These are phyloP conservation scores for Daedaleopsis sinensis DNA, from an alignment of 768 basidiomycete genomes.

Conservation along the genomic window DNA sequence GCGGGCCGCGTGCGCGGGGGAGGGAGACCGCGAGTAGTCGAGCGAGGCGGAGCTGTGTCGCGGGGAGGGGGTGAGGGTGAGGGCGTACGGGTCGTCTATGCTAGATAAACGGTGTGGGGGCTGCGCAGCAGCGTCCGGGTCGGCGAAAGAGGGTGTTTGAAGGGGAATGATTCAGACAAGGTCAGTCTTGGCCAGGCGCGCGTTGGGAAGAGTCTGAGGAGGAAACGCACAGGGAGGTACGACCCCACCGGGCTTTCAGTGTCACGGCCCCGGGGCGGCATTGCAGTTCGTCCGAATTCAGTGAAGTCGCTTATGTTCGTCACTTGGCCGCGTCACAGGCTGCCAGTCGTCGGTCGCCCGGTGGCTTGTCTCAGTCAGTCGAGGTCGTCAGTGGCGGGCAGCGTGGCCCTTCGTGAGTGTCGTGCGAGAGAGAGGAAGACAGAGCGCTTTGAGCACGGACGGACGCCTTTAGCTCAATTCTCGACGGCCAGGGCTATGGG, in stretches of 20 bases:
- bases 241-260: neutral
- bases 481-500: neutral
- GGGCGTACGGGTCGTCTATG: conserved; percentile 39
- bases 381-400: neutral
- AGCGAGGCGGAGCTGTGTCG: conserved; percentile 23
- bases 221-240: neutral
- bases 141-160: neutral
- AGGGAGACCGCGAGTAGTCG: conserved; percentile 7
- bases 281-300: neutral
- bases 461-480: neutral
- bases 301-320: neutral
- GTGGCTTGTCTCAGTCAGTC: neutral
- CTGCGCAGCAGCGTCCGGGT: conserved; percentile 37
- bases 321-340: neutral
- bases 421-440: neutral
- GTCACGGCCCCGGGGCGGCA: neutral
- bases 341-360: neutral
- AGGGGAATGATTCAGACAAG: too few relatives aligned
- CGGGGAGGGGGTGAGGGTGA: conserved; percentile 27
- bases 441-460: neutral
- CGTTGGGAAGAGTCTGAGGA: neutral
- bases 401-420: neutral
- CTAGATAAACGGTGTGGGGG: conserved; percentile 35
- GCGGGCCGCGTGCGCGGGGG: conserved; percentile 5
- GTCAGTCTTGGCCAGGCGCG: neutral